A percentile compares a stretch with the other conserved stretches of the same genome.
These are phyloP conservation scores for Ploettnerulaceae sp. DNA, from an alignment of 2,329 filamentous ascomycete species.

Conservation along the genomic window DNA sequence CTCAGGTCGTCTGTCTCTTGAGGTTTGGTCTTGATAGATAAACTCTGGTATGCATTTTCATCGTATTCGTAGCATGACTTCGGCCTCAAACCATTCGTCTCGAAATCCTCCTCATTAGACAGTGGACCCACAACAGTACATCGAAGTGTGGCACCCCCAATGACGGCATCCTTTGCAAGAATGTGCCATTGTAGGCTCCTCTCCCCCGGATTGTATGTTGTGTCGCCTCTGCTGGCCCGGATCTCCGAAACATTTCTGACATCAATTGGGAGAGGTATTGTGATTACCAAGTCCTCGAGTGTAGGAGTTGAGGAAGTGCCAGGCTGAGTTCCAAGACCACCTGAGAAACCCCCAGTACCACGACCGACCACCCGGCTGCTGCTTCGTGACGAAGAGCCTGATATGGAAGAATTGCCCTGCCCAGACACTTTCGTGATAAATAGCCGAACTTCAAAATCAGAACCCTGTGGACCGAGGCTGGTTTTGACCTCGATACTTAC, in stretches of 20 bases:
- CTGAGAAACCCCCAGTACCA: slow-evolving; percentile 44
- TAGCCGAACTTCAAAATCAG: slow-evolving; percentile 85
- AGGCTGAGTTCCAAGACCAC: slow-evolving; percentile 38
- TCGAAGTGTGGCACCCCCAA: slow-evolving; percentile 66
- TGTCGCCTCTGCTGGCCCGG: slow-evolving; percentile 75
- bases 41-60: slow-evolving; percentile 52
- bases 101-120: slow-evolving; percentile 45
- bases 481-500: slow-evolving; percentile 79
- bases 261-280: slow-evolving; percentile 70
- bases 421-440: slow-evolving; percentile 63
- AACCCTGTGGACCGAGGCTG: slow-evolving; percentile 65
- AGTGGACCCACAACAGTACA: slow-evolving; percentile 72
- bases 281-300: slow-evolving; percentile 73
- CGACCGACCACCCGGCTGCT: slow-evolving; percentile 38
- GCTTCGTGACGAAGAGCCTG: slow-evolving; percentile 37
- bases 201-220: slow-evolving; percentile 71
- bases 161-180: slow-evolving; percentile 68
- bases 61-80: slow-evolving; percentile 43
- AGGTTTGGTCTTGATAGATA: slow-evolving; percentile 33
- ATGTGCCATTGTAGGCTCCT: slow-evolving; percentile 77
- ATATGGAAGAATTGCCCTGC: slow-evolving; percentile 36
- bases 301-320: slow-evolving; percentile 43
- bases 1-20: slow-evolving; percentile 35
- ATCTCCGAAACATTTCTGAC: slow-evolving; percentile 83
- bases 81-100: slow-evolving; percentile 32